These are phyloP conservation scores for Imleria badia DNA, from an alignment of 768 basidiomycete genomes.

Conservation along the genomic window DNA sequence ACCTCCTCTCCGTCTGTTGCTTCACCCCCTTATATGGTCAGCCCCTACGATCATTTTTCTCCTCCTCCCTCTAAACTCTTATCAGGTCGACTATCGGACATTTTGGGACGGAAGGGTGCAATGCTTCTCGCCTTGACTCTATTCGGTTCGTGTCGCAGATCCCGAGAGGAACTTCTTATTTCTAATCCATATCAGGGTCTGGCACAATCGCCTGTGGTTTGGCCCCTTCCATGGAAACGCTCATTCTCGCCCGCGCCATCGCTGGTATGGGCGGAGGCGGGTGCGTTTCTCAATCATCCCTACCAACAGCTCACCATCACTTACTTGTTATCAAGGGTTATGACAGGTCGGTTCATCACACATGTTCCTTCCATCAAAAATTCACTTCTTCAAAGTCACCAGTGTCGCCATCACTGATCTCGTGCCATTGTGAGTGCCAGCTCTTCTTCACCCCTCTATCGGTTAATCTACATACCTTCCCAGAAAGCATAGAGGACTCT, in stretches of 20 bases:
- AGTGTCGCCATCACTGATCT: slow-evolving; percentile 86
- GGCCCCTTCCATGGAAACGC: slow-evolving; percentile 79
- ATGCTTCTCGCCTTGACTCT: slow-evolving; percentile 81
- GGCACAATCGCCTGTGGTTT: slow-evolving; percentile 87
- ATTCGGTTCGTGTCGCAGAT: slow-evolving; percentile 58
- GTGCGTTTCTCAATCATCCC: slow-evolving; percentile 42
- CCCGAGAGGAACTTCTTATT: slow-evolving; percentile 9
- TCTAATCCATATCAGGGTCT: slow-evolving; percentile 47
- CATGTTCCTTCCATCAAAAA: slow-evolving; percentile 10
- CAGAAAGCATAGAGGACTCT: slow-evolving; percentile 84
- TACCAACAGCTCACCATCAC: background rate
- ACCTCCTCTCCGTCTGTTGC: slow-evolving; percentile 85
- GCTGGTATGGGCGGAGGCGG: slow-evolving; percentile 94
- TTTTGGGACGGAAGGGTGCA: slow-evolving; percentile 81
- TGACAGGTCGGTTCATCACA: slow-evolving; percentile 61
- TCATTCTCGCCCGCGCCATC: slow-evolving; percentile 79
- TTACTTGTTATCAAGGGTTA: slow-evolving; percentile 53
- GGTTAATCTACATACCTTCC: background rate
- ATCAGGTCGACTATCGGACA: slow-evolving; percentile 79
- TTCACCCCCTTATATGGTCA: slow-evolving; percentile 87
- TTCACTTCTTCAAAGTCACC: slow-evolving; percentile 52
- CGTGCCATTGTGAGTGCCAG: slow-evolving; percentile 70
- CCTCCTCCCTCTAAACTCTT: slow-evolving; percentile 21
- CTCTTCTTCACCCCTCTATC: slow-evolving; percentile 1
- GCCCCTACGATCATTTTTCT: slow-evolving; percentile 20